Evolutionary conservation across 202 grass and related monocot species (phyloP).

Genomic region (Setaria italica): DNA sequence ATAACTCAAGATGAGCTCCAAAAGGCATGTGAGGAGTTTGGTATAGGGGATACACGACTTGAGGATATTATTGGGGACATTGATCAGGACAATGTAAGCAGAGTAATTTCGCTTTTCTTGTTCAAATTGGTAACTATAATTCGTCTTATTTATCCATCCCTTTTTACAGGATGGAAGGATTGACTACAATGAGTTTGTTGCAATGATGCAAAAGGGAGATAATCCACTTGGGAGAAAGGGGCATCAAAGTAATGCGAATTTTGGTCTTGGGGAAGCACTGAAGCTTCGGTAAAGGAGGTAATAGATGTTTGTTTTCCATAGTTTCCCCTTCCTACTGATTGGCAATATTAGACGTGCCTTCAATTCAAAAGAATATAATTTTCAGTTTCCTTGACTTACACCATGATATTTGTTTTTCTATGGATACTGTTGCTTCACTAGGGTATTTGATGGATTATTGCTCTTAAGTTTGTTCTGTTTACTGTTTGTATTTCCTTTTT

Average conservation of each 20-base stretch:
- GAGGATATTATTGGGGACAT: constrained; percentile 95
- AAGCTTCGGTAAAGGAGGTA: constrained; percentile 86
- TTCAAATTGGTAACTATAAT: background rate
- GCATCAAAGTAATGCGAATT: constrained; percentile 66
- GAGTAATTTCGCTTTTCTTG: background rate
- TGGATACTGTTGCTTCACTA: background rate
- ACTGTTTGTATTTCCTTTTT: constrained; percentile 33
- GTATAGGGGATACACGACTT: constrained; percentile 74
- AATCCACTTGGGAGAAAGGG: constrained; percentile 78
- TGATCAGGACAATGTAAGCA: constrained; percentile 95
- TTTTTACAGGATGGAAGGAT: constrained; percentile 81
- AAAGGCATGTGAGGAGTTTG: constrained; percentile 97
- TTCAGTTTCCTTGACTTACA: background rate
- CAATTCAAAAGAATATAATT: constrained; percentile 9
- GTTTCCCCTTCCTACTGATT: constrained; percentile 23
- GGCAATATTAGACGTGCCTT: constrained; percentile 19
- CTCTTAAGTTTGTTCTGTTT: constrained; percentile 23
- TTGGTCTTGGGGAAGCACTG: constrained; percentile 90
- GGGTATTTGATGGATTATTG: background rate
- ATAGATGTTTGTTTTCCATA: constrained; percentile 8
- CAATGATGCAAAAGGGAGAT: constrained; percentile 99
- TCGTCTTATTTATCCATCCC: constrained; percentile 33
- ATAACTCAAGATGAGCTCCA: constrained; percentile 98
- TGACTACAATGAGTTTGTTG: constrained; percentile 96
- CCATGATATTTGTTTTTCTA: background rate